Percentiles rank a stretch among this genome's conserved stretches.
Evolutionary conservation across 2,329 filamentous ascomycete genomes (phyloP).

Genomic region (Aureobasidium sp.): DNA sequence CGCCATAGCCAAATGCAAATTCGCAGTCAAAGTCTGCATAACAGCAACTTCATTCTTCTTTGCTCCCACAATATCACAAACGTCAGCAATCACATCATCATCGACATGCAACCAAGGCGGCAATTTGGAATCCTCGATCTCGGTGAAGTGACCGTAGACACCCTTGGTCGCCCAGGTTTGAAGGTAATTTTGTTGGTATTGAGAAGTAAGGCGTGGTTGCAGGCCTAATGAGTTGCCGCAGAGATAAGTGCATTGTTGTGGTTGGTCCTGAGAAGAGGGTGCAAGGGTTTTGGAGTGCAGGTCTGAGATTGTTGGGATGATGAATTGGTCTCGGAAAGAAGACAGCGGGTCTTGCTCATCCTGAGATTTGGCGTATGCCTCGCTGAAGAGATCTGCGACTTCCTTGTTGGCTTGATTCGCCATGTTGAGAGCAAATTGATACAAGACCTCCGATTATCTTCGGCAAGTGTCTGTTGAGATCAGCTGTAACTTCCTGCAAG

Average conservation of each 20-base stretch:
- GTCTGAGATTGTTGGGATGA: slow-evolving; percentile 67
- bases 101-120: slow-evolving; percentile 73
- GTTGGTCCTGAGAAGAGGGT: slow-evolving; percentile 22
- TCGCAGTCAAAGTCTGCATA: slow-evolving; percentile 81
- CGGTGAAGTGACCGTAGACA: slow-evolving; percentile 74
- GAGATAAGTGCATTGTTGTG: slow-evolving; percentile 60
- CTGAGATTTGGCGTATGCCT: slow-evolving; percentile 16
- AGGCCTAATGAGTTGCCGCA: slow-evolving; percentile 86
- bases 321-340: slow-evolving; percentile 57
- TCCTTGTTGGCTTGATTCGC: neutral
- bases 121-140: slow-evolving; percentile 60
- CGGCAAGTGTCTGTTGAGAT: no score
- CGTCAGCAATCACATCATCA: slow-evolving; percentile 62
- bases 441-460: neutral
- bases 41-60: slow-evolving; percentile 66
- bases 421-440: neutral
- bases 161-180: slow-evolving; percentile 79
- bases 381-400: slow-evolving; percentile 11
- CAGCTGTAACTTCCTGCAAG: neutral
- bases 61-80: slow-evolving; percentile 69
- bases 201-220: slow-evolving; percentile 62
- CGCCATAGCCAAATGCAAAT: slow-evolving; percentile 74
- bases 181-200: slow-evolving; percentile 64
- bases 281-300: slow-evolving; percentile 48
- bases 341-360: slow-evolving; percentile 34